Evolutionary conservation across 352 stramenopile species (phyloP), one percentile per base, ranked within the genome.

Genomic region (Pythium folliculosum): DNA sequence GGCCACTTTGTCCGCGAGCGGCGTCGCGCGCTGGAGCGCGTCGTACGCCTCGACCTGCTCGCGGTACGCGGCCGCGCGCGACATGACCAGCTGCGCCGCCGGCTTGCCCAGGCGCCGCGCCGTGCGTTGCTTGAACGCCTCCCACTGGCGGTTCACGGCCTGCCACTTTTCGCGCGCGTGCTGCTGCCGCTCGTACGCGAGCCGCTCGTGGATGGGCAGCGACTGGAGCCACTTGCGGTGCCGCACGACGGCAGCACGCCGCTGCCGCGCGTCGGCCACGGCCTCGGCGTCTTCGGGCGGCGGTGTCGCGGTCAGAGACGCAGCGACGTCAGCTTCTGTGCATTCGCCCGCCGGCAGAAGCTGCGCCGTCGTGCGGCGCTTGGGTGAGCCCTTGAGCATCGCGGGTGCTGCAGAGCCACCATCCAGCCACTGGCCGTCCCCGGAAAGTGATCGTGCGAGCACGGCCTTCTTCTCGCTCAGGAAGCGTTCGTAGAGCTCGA

Each of bases 21-120:
- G 93, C 16, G 78, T 81, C n/a, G 91, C 90, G 45, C 88, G 89
- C 60, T 97, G 82, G 35, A 98, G 77, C 3, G 93, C 76, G 52
- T 97, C 85, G 58, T 95, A 95, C 80, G 95, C 84, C 68, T 98
- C 93, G 16, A 92, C 85, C 61, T 95, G 84, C 61, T 97, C 90
- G 3, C 93, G 82, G 71, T 94, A 98, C 19, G 86, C 76, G 22
- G 91, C 76, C 17, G 87, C 80, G 22, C 86, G 86, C 43, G 72
- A 90, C 81, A 98, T 97, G 17, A 97, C 87, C 13, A 97, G 76
- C 23, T 95, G 77, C 22, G 78, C 75, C n/a, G 86, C 77, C 1
- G 70, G 54, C 55, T 96, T 93, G 9, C 81, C 80, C 1, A 93
- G 65, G 21, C 77, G 76, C 57, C 79, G 82, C 16, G 81, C 73